A percentile compares a stretch with the other conserved stretches of the same genome.
These are phyloP conservation scores for Pestalotiopsis sp. DNA, from an alignment of 2,329 filamentous ascomycete genomes.

Conservation along the genomic window DNA sequence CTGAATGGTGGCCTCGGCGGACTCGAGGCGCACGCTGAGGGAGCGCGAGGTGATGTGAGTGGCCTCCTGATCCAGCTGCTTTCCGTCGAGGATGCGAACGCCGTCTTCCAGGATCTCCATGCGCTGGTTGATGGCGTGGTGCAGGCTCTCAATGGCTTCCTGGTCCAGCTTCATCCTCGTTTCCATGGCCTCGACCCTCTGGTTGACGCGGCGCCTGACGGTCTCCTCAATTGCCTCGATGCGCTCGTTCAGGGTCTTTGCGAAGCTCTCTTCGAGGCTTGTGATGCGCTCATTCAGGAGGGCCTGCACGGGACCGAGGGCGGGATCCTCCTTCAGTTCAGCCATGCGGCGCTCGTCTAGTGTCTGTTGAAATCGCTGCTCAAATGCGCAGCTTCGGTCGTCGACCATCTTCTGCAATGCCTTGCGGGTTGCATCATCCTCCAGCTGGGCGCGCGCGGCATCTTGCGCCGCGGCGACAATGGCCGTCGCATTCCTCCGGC, in stretches of 20 bases:
- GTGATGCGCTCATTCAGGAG: conserved; percentile 16
- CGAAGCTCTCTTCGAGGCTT: conserved; percentile 19
- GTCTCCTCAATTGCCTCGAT: conserved; percentile 21
- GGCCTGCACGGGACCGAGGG: neutral
- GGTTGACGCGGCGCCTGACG: conserved; percentile 24
- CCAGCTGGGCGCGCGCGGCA: neutral
- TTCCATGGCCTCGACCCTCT: conserved; percentile 25
- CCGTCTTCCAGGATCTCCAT: conserved; percentile 27
- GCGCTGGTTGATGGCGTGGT: conserved; percentile 23
- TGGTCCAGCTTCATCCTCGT: conserved; percentile 24
- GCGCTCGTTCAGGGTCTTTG: conserved; percentile 19
- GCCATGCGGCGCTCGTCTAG: conserved; percentile 18
- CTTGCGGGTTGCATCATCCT: neutral
- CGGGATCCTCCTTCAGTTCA: neutral
- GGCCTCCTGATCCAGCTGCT: conserved; percentile 30
- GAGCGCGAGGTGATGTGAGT: conserved; percentile 22
- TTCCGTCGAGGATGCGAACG: conserved; percentile 26
- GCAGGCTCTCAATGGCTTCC: conserved; percentile 24
- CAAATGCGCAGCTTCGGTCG: neutral
- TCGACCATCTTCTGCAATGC: neutral
- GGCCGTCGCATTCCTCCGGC: neutral
- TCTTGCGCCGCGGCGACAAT: neutral
- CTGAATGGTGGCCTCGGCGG: conserved; percentile 21
- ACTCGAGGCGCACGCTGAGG: conserved; percentile 25
- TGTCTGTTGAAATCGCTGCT: conserved; percentile 18